These are phyloP conservation scores for Fistulina hepatica DNA, from an alignment of 1,284 basidiomycete genomes.

Conservation along the genomic window DNA sequence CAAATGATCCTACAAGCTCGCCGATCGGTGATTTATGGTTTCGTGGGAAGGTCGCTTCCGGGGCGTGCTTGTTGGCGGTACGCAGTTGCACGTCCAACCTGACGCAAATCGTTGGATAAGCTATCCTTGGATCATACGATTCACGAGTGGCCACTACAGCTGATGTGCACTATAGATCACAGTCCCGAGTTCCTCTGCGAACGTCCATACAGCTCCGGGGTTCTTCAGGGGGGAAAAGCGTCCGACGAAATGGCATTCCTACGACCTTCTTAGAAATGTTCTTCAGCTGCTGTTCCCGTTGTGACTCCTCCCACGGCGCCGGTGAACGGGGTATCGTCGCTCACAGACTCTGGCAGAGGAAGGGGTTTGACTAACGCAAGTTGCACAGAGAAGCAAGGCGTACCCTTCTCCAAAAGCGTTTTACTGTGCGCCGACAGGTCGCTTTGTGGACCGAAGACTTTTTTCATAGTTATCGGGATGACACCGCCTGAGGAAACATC, in stretches of 20 bases:
- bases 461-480: conserved; percentile 39
- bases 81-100: too few species aligned
- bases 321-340: conserved; percentile 16
- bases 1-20: too few species aligned
- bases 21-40: too few species aligned
- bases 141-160: too few species aligned
- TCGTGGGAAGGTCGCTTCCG: too few species aligned
- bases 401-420: conserved; percentile 47
- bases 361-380: conserved; percentile 42
- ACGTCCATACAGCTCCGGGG: conserved; percentile 35
- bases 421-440: conserved; percentile 37
- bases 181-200: conserved; percentile 26
- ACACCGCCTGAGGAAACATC: conserved; percentile 33
- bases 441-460: conserved; percentile 35
- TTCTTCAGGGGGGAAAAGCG: conserved; percentile 44
- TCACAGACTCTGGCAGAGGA: conserved; percentile 48
- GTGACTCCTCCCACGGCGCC: conserved; percentile 4
- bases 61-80: too few species aligned
- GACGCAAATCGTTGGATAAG: too few species aligned
- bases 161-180: conserved; percentile 22
- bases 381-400: conserved; percentile 33
- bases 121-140: too few species aligned
- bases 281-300: conserved; percentile 1
- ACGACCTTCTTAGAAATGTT: conserved; percentile 15
- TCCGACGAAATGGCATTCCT: conserved; percentile 35